Conservation (phyloP, 495 filamentous ascomycete genomes). For the Cercophora scortea region DNA sequence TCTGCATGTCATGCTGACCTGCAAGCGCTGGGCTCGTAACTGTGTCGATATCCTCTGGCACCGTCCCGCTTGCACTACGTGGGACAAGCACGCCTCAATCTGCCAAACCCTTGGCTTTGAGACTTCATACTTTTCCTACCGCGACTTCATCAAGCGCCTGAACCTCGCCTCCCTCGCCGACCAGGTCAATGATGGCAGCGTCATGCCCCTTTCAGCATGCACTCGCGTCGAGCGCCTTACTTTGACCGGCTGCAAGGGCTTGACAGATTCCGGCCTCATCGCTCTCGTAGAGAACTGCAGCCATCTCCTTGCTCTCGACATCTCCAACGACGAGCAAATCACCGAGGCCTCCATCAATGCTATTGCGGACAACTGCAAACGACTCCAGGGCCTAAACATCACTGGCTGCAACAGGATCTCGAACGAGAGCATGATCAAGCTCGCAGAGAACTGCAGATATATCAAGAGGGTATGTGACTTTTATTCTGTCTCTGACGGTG, state of each 20-base stretch:
- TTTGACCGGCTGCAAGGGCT: constrained; percentile 75
- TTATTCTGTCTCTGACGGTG: not conserved
- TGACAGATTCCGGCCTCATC: constrained; percentile 78
- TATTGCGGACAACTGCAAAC: constrained; percentile 72
- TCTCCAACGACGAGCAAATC: constrained; percentile 70
- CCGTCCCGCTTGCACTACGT: constrained; percentile 79
- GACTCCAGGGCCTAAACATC: constrained; percentile 90
- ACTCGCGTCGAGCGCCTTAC: constrained; percentile 91
- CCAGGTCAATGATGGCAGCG: constrained; percentile 81
- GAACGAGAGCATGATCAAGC: constrained; percentile 72
- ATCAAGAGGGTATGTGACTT: constrained; percentile 68
- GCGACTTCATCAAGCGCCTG: constrained; percentile 78
- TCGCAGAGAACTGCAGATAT: constrained; percentile 76
- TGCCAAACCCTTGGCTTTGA: constrained; percentile 62
- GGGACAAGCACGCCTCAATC: constrained; percentile 69
- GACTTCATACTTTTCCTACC: constrained; percentile 74
- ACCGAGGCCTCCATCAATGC: constrained; percentile 75
- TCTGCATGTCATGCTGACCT: constrained; percentile 83
- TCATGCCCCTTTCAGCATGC: constrained; percentile 73
- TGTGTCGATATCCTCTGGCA: constrained; percentile 94
- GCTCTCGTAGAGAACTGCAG: constrained; percentile 71
- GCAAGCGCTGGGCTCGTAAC: constrained; percentile 86
- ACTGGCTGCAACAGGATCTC: constrained; percentile 78
- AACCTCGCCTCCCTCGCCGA: constrained; percentile 75
- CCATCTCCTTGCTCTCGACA: constrained; percentile 82